phyloP scores from a whole-genome alignment of 148 eudicot genomes.

The Chenopodium quinoa region DNA sequence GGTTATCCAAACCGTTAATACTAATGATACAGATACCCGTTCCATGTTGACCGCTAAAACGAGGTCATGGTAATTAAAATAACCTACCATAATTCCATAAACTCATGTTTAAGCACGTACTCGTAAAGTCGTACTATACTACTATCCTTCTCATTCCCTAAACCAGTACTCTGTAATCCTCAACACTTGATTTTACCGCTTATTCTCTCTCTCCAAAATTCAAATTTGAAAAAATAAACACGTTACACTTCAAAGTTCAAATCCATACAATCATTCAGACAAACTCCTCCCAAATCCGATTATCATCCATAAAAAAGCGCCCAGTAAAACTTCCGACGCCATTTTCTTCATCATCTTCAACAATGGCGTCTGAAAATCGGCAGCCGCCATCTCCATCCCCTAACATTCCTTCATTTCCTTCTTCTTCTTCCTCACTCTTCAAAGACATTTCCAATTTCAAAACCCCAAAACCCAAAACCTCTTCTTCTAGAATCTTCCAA shows the following conservation, averaged over 20 bases:
- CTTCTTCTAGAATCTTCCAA: conserved; percentile 35
- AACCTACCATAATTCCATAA: no score
- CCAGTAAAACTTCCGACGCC: neutral
- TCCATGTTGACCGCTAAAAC: no score
- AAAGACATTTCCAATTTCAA: conserved; percentile 77
- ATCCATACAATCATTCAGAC: neutral
- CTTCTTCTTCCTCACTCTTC: conserved; percentile 44
- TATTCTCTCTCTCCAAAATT: conserved; percentile 8
- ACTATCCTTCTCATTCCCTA: no score
- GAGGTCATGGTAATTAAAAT: no score
- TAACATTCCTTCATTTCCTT: conserved; percentile 19
- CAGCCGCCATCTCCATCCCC: conserved; percentile 33
- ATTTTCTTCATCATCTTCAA: neutral
- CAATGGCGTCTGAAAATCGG: conserved; percentile 17
- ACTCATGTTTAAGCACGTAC: no score
- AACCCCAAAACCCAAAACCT: conserved; percentile 62
- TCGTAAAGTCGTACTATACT: no score
- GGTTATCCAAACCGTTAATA: no score
- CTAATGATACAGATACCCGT: no score
- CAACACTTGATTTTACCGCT: conserved; percentile 10
- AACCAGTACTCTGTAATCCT: no score
- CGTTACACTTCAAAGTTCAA: neutral
- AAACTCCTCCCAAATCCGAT: conserved; percentile 1
- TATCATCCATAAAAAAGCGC: neutral
- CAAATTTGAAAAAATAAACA: conserved; percentile 24